Percentiles rank a stretch among this genome's conserved stretches.
These are phyloP conservation scores for Nemania abortiva DNA, from an alignment of 2,329 filamentous ascomycete species.

Conservation along the genomic window DNA sequence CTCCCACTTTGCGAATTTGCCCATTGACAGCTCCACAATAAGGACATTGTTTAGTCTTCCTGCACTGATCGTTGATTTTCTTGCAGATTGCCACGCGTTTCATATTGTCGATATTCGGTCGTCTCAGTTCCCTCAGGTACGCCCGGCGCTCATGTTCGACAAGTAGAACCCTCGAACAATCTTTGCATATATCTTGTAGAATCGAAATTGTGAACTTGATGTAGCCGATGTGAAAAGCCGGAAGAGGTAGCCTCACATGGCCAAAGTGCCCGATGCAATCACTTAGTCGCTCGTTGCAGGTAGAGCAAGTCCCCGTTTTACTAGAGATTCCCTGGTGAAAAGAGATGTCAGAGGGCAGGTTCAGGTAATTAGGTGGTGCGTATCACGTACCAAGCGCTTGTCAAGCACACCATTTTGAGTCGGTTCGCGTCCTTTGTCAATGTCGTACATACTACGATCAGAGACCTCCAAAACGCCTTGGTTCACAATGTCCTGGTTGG, in stretches of 20 bases:
- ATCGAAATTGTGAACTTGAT: slow-evolving; percentile 93
- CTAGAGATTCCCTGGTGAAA: slow-evolving; percentile 71
- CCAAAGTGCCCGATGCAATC: slow-evolving; percentile 96
- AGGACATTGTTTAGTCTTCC: slow-evolving; percentile 85
- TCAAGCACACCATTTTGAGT: slow-evolving; percentile 90
- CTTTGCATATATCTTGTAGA: slow-evolving; percentile 95
- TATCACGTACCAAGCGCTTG: slow-evolving; percentile 69
- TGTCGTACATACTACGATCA: slow-evolving; percentile 93
- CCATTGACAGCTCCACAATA: slow-evolving; percentile 88
- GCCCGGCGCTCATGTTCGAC: slow-evolving; percentile 81
- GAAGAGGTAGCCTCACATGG: slow-evolving; percentile 88
- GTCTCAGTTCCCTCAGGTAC: slow-evolving; percentile 83
- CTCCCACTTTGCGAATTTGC: slow-evolving; percentile 88
- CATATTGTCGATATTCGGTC: slow-evolving; percentile 87
- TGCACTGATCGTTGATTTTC: slow-evolving; percentile 88
- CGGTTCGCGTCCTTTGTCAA: slow-evolving; percentile 80
- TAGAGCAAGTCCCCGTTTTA: slow-evolving; percentile 82
- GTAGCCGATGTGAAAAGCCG: slow-evolving; percentile 96
- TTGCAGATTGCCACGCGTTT: slow-evolving; percentile 86
- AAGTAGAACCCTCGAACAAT: slow-evolving; percentile 86
- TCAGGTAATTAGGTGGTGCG: slow-evolving; percentile 24
- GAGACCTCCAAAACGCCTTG: slow-evolving; percentile 95
- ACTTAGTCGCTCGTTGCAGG: slow-evolving; percentile 83
- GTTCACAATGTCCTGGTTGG: slow-evolving; percentile 93
- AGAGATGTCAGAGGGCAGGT: slow-evolving; percentile 21